Evolutionary conservation across 805 yeast species (phyloP).

Genomic region (Candida boleticola): DNA sequence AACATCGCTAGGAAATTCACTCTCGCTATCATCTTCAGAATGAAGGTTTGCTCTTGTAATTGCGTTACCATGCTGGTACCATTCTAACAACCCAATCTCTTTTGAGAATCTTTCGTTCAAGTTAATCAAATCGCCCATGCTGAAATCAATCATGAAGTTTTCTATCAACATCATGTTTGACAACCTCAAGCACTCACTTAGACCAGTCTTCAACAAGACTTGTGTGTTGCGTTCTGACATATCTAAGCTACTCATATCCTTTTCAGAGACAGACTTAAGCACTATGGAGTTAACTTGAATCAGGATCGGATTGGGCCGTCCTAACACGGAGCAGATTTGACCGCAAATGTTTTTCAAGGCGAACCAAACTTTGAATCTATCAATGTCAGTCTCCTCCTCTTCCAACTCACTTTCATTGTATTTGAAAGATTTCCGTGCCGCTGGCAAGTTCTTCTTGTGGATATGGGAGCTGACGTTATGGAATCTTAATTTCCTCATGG

Average conservation of each 20-base stretch:
- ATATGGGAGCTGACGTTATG: conserved; percentile 4
- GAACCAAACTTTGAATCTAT: conserved; percentile 48
- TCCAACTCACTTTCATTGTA: conserved; percentile 16
- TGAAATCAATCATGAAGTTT: conserved; percentile 47
- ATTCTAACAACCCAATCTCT: conserved; percentile 37
- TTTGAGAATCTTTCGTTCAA: conserved; percentile 41
- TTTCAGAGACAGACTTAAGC: conserved; percentile 18
- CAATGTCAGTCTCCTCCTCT: conserved; percentile 33
- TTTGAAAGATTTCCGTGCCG: conserved; percentile 1
- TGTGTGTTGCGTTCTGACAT: conserved; percentile 22
- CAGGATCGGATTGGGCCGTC: conserved; percentile 55
- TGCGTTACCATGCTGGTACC: conserved; percentile 14
- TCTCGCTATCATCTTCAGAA: conserved; percentile 13
- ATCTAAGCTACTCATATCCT: conserved; percentile 14
- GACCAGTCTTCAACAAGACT: conserved; percentile 42
- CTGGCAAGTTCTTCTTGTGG: not conserved
- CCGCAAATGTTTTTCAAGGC: conserved; percentile 48
- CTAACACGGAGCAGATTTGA: conserved; percentile 49
- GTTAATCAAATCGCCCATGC: conserved; percentile 36
- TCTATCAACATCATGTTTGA: conserved; percentile 52
- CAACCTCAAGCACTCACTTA: conserved; percentile 47
- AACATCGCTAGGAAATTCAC: conserved; percentile 19
- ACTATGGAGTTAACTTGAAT: conserved; percentile 34
- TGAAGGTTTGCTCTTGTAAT: conserved; percentile 5
- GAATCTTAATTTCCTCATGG: conserved; percentile 30